A percentile compares a stretch with the other conserved stretches of the same genome.
Conservation (phyloP, 202 grass and related monocot species). For the Saccharum hybrid region DNA sequence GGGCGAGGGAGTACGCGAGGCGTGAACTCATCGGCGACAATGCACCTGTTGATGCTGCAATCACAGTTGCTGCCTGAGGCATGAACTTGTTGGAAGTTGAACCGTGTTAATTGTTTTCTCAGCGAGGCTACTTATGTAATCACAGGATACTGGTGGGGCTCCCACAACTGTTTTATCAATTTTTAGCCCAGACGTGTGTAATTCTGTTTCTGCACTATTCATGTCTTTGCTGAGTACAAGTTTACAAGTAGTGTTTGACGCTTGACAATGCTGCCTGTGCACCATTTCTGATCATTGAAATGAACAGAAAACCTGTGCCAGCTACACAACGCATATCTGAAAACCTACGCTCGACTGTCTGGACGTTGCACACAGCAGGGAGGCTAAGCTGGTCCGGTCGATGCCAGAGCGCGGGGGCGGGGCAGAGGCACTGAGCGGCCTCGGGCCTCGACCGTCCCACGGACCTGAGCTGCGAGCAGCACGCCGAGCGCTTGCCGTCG, state of each 20-base stretch:
- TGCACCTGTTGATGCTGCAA: conserved; percentile 19
- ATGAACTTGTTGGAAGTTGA: background rate
- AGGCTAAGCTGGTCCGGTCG: no score
- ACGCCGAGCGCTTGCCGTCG: no score
- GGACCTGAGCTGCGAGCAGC: no score
- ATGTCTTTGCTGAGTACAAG: background rate
- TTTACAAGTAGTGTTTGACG: background rate
- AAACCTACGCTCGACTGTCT: background rate
- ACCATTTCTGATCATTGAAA: background rate
- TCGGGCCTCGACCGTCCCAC: no score
- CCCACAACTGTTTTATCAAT: conserved; percentile 39
- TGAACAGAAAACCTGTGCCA: background rate
- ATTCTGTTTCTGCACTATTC: conserved; percentile 13
- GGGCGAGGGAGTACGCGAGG: conserved; percentile 61
- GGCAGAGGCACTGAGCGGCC: no score
- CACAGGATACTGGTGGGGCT: conserved; percentile 27
- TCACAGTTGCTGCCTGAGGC: background rate
- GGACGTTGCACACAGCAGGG: no score
- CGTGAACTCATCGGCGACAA: conserved; percentile 55
- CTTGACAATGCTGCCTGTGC: background rate
- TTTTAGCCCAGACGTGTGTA: conserved; percentile 32
- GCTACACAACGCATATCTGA: background rate
- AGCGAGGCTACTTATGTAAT: conserved; percentile 40
- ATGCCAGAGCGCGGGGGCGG: no score
- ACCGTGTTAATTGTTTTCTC: conserved; percentile 33